Percentiles rank a stretch among this genome's conserved stretches.
phyloP scores from a whole-genome alignment of 2,329 filamentous ascomycete genomes.

The Tolypocladium tropicale region DNA sequence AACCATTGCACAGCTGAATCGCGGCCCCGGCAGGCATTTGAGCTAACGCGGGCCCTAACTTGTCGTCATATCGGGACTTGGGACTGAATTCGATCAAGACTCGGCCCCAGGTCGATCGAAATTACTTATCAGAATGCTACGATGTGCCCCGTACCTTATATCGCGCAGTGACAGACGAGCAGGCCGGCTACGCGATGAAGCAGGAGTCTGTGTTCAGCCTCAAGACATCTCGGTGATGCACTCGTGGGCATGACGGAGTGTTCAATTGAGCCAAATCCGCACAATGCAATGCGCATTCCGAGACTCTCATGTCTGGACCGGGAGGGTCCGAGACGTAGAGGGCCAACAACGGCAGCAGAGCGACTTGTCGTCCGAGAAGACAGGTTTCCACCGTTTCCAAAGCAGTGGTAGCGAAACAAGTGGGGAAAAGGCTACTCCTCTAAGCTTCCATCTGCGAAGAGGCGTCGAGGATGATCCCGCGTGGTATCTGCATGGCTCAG shows the following conservation, averaged over 20 bases:
- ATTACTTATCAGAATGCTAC: background rate
- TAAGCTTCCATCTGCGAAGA: background rate
- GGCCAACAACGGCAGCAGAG: background rate
- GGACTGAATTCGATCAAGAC: background rate
- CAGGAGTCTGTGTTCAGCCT: background rate
- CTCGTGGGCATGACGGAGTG: background rate
- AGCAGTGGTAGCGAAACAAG: background rate
- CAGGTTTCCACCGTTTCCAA: background rate
- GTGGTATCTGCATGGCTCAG: background rate
- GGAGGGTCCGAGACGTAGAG: background rate
- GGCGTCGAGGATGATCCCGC: background rate
- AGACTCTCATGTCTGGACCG: too few species aligned
- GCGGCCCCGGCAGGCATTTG: background rate
- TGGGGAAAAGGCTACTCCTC: background rate
- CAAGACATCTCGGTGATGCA: background rate
- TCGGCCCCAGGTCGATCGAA: background rate
- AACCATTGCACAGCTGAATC: slow-evolving; percentile 15
- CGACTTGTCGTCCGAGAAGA: background rate
- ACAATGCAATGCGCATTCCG: too few species aligned
- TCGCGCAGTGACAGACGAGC: background rate
- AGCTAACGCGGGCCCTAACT: background rate
- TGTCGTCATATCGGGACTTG: background rate
- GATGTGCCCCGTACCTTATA: background rate
- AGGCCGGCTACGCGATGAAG: background rate
- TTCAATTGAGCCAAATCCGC: background rate